Evolutionary conservation across 306 rosid genomes (phyloP), one percentile per base, ranked within the genome.

Genomic region (Sesbania bispinosa): DNA sequence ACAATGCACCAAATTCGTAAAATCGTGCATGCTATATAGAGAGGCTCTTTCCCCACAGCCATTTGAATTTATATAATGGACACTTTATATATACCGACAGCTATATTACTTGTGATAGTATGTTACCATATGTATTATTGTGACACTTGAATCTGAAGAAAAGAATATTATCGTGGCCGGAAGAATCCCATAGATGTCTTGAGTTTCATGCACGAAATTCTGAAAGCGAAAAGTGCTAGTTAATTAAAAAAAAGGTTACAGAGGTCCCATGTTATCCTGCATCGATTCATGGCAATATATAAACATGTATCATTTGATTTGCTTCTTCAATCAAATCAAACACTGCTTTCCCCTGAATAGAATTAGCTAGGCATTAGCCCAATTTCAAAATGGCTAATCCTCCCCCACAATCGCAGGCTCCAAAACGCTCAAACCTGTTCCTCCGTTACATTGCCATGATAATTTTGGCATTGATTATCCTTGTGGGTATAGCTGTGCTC

Each of bases 181-280:
- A 64, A 65, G 79, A 73, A 79, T 58, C 60, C 35, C 30, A 54
- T 5, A 84, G 94, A 94, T 90, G 59, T 89, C 90, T 89, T 88
- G 97, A 94, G 98, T 90, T 86, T 74, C 88, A 79, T 77, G 55
- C 91, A 94, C 39, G 97, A 86, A 84, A 94, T 74, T 61, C 73
- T 74, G 81, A 87, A 86, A 84, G 80, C 43, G 63, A 69, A 76
- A 82, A 77, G 82, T 53, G 67, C 9, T 2, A n/a, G n/a, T n/a
- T n/a, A 15, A 21, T 8, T 57, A 38, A 70, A 78, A n/a, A 26
- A 53, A 46, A 77, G 38, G 68, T 47, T 46, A 29, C 64, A 73
- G 6, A 16, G 45, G 18, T 73, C 62, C 79, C 53, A n/a, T n/a
- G n/a, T 53, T 62, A 39, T 39, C 66, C 78, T 67, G 23, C 58